Evolutionary conservation across 1,139 yeast species (phyloP), one percentile per base, ranked within the genome.

Genomic region (Scheffersomyces segobiensis): DNA sequence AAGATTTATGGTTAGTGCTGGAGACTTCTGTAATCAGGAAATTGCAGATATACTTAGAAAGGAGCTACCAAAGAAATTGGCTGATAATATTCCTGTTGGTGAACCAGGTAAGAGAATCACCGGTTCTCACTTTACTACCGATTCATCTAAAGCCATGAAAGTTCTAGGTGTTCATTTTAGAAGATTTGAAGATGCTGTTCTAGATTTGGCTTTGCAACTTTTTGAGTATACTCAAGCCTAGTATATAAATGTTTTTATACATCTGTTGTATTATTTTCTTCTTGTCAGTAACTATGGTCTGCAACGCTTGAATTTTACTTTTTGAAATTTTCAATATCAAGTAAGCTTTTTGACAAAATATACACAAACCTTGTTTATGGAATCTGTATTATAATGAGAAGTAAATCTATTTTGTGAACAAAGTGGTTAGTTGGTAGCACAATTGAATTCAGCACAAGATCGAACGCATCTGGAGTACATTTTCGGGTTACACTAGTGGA

Each of bases 11-110:
- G 53, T 63, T 39, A 61, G 65, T 46, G 69, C 67, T 3, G 69
- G 69, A 1, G 60, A 59, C 39, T 65, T 57, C 54, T 69, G 69
- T 57, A 68, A 65, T 54, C 73, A 71, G 53, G 70, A 69, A 54
- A 66, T 71, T 12, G 70, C 70, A n/a, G 74, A 71, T 59, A 56
- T 63, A 4, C 57, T 71, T 46, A 59, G 71, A 53, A 61, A 56
- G 2, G 46, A 50, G 21, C 57, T 54, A 20, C 53, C 51, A 52
- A 54, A 14, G n/a, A n/a, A 18, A 24, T 47, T 47, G 49, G 49
- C 49, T 47, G 49, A 18, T 47, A 47, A 47, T 20, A 55, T 61
- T 56, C 72, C 74, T 7, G 50, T 65, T 3, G 74, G 74, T 3
- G 58, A 42, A 8, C 73, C 73, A 12, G 71, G 71, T 1, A 50